Evolutionary conservation across 805 yeast species (phyloP), one percentile per base, ranked within the genome.

Genomic region (Myxozyma vanderwaltii): DNA sequence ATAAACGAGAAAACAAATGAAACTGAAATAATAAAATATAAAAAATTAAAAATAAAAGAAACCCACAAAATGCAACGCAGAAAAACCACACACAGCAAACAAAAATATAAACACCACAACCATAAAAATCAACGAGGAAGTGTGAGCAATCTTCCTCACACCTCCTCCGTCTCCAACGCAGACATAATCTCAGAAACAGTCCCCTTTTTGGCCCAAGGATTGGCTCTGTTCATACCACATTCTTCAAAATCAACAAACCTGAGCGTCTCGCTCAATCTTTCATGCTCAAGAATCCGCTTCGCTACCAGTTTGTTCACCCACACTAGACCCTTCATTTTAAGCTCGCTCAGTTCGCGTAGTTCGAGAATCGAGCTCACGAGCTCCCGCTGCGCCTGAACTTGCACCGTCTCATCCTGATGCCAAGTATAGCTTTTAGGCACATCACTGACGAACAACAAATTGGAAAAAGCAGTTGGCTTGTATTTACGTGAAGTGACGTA

Each of bases 301-400:
- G 77, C 70, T 53, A 74, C 54, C 55, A 64, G 76, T 66, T 74
- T 79, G 67, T 72, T 77, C 39, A 78, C 69, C 85, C 82, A 82
- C 54, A 79, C 77, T 71, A 77, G 77, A 7, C 79, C 79, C 24
- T 75, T 72, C 65, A 80, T 70, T 58, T 77, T 76, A 63, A 79
- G 71, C 50, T 70, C 75, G 61, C 58, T 71, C 56, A 83, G 69
- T 46, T 68, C 70, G 33, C 58, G 77, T 56, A 77, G 67, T 67
- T 31, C 59, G 5, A 43, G 38, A 38, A 70, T 43, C 23, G 71
- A 66, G 46, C 71, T 69, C 44, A 69, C 60, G 6, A 70, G 61
- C 19, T 69, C 71, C 1, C 63, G 51, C 7, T 67, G 63, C 43
- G 72, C 73, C 13, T 59, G 33, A 5, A 67, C 65, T 10, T 63